Conservation (phyloP, 2,329 filamentous ascomycete species). For the Trichoderma atrobrunneum region DNA sequence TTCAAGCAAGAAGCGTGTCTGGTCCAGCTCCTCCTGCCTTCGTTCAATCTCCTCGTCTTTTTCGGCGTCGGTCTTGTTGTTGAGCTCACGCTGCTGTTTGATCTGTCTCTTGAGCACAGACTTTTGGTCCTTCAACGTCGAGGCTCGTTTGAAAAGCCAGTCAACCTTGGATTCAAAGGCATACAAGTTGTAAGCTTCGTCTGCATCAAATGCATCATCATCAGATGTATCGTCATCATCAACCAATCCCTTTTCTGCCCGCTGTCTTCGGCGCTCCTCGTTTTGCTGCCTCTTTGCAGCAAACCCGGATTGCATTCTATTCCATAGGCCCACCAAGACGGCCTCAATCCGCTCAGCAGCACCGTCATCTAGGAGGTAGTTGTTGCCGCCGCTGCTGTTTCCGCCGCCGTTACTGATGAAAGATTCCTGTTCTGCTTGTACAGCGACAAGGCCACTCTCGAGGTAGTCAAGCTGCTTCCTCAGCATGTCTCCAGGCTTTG, state of each 20-base stretch:
- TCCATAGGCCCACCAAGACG: slow-evolving; percentile 55
- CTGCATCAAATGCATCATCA: slow-evolving; percentile 56
- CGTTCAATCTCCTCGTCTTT: slow-evolving; percentile 63
- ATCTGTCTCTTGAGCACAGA: slow-evolving; percentile 86
- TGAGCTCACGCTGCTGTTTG: slow-evolving; percentile 90
- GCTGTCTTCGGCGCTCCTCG: slow-evolving; percentile 50
- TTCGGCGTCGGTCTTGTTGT: slow-evolving; percentile 76
- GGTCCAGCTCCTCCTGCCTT: slow-evolving; percentile 56
- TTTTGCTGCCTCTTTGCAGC: slow-evolving; percentile 54
- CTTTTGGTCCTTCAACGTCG: slow-evolving; percentile 80
- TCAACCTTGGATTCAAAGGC: slow-evolving; percentile 79
- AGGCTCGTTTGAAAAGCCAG: slow-evolving; percentile 73
- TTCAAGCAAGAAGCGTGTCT: slow-evolving; percentile 36
- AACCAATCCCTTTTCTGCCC: slow-evolving; percentile 54
- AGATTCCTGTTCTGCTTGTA: slow-evolving; percentile 57
- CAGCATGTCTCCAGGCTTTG: slow-evolving; percentile 47
- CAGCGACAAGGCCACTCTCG: slow-evolving; percentile 59
- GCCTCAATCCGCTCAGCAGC: slow-evolving; percentile 50
- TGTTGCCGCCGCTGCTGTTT: slow-evolving; percentile 25
- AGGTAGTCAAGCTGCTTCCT: slow-evolving; percentile 67
- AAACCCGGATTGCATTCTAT: slow-evolving; percentile 51
- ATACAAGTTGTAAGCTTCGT: slow-evolving; percentile 66
- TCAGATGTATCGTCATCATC: slow-evolving; percentile 62
- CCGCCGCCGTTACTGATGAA: slow-evolving; percentile 21
- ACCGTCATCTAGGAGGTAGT: slow-evolving; percentile 30